Percentiles rank a stretch among this genome's conserved stretches.
Conservation (phyloP, 148 eudicot genomes). For the Nepenthes gracilis region DNA sequence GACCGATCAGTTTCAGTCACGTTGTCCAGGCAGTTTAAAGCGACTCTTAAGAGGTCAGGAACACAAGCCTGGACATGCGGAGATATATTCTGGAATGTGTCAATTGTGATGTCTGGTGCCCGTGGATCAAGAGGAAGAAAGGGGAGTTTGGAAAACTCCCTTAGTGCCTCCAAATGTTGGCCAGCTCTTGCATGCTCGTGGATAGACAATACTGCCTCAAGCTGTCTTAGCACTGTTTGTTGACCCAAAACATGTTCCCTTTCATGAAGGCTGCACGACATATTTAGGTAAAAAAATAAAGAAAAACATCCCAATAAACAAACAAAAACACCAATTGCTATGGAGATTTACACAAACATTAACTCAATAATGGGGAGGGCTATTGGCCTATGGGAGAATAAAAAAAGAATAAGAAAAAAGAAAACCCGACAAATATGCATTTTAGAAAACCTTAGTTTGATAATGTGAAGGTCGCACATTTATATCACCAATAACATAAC, state of each 20-base stretch:
- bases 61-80: conserved; percentile 85
- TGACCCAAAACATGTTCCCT: conserved; percentile 69
- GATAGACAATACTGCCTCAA: conserved; percentile 76
- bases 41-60: conserved; percentile 81
- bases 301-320: background rate
- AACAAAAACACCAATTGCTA: background rate
- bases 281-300: conserved; percentile 4
- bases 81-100: conserved; percentile 52
- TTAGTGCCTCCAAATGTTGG: conserved; percentile 57
- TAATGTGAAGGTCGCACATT: too few species aligned
- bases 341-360: too few species aligned
- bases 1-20: conserved; percentile 84
- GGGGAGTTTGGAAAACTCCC: conserved; percentile 71
- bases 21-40: conserved; percentile 75
- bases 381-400: too few species aligned
- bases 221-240: conserved; percentile 79
- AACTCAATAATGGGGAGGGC: too few species aligned
- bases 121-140: conserved; percentile 92
- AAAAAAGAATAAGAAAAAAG: too few species aligned
- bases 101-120: conserved; percentile 39
- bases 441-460: too few species aligned
- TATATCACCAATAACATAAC: too few species aligned
- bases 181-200: conserved; percentile 54
- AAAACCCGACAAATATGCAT: too few species aligned
- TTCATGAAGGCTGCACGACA: conserved; percentile 56